Conservation (phyloP, 2,329 filamentous ascomycete species). For the Arachnomyces sp. region DNA sequence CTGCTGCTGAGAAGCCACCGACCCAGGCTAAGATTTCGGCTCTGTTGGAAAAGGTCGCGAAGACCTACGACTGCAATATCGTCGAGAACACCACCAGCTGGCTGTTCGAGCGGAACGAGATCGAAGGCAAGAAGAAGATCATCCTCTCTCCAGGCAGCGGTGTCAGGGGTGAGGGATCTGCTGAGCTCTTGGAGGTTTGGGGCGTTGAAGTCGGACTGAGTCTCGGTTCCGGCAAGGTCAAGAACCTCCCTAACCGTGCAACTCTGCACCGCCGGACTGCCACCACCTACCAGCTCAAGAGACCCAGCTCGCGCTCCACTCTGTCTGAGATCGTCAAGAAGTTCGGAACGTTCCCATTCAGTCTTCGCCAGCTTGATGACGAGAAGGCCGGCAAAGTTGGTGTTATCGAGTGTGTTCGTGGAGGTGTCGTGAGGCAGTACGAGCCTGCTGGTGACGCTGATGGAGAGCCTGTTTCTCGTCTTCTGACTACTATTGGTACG, state of each 20-base stretch:
- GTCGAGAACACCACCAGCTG: constrained; percentile 98
- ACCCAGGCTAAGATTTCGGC: constrained; percentile 80
- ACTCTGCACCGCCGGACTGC: constrained; percentile 90
- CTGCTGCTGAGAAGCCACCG: constrained; percentile 69
- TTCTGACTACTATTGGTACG: constrained; percentile 90
- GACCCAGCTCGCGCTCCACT: constrained; percentile 84
- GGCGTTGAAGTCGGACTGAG: constrained; percentile 94
- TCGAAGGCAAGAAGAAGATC: constrained; percentile 97
- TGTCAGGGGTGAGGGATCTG: constrained; percentile 80
- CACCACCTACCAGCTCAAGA: constrained; percentile 88
- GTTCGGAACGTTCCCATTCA: constrained; percentile 97
- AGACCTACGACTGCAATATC: constrained; percentile 82
- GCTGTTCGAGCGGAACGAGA: constrained; percentile 94
- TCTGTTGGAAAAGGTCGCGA: constrained; percentile 83
- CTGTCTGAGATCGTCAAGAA: constrained; percentile 94
- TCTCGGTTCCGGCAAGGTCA: constrained; percentile 87
- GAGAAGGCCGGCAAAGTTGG: constrained; percentile 94
- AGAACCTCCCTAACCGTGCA: constrained; percentile 76
- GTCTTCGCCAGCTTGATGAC: constrained; percentile 90
- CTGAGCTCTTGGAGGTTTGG: constrained; percentile 91
- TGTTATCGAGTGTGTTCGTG: constrained; percentile 90
- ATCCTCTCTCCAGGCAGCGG: constrained; percentile 77
- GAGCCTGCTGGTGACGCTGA: constrained; percentile 95
- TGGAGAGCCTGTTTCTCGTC: constrained; percentile 70
- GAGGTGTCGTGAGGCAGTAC: constrained; percentile 88